These are phyloP conservation scores for Aspergillus fumigatus DNA, from an alignment of 2,329 filamentous ascomycete genomes.

Conservation along the genomic window DNA sequence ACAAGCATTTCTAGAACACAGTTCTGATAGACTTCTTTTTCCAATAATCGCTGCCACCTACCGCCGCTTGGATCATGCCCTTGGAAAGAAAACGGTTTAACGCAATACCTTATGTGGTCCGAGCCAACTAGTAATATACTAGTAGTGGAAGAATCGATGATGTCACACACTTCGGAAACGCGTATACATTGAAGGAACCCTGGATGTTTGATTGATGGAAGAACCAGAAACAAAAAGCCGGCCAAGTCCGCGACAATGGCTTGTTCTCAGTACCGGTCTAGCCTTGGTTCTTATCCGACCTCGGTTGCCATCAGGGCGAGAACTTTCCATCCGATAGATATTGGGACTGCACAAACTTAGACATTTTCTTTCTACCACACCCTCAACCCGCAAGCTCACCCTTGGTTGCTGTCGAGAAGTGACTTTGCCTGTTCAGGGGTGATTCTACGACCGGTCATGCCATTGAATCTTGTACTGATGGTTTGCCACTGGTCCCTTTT, in stretches of 20 bases:
- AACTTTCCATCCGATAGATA: not conserved
- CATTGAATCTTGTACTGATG: constrained; percentile 45
- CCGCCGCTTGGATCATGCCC: too few species aligned
- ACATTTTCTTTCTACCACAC: not conserved
- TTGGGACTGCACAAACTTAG: not conserved
- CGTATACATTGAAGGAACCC: constrained; percentile 5
- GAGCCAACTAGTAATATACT: too few species aligned
- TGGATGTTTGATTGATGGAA: constrained; percentile 1
- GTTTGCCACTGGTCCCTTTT: constrained; percentile 43
- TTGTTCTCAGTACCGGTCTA: not conserved
- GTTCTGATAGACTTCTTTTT: too few species aligned
- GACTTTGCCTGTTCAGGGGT: constrained; percentile 36
- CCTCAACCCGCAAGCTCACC: not conserved
- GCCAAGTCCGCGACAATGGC: not conserved
- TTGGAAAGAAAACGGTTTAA: too few species aligned
- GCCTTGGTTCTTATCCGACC: not conserved
- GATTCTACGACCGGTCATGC: constrained; percentile 46
- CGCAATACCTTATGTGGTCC: too few species aligned
- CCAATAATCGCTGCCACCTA: too few species aligned
- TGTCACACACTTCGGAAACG: constrained; percentile 4
- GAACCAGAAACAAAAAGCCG: not conserved
- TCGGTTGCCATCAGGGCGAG: not conserved
- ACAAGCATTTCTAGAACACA: too few species aligned
- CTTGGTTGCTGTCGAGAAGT: constrained; percentile 7
- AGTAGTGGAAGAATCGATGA: not conserved